phyloP scores from a whole-genome alignment of 257 asterid species.

The Henckelia pumila region DNA sequence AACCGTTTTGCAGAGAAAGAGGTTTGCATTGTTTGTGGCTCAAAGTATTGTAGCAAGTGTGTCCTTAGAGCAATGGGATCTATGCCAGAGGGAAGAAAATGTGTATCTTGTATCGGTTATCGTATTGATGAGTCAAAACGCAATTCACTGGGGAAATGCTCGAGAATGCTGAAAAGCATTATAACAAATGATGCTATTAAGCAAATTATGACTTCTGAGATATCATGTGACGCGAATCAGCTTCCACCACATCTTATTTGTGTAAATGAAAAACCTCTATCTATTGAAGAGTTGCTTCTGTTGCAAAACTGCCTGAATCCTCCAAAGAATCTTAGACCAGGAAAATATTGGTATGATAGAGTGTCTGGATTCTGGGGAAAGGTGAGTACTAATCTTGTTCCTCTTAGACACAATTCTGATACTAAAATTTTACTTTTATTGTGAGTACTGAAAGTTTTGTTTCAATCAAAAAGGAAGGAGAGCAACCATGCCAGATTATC shows the following conservation, averaged over 20 bases:
- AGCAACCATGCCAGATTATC: constrained; percentile 78
- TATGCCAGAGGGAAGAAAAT: constrained; percentile 95
- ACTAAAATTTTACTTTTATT: background rate
- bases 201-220: constrained; percentile 55
- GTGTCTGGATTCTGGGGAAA: constrained; percentile 93
- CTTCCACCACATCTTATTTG: constrained; percentile 55
- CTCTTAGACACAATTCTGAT: background rate
- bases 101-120: constrained; percentile 59
- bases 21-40: constrained; percentile 73
- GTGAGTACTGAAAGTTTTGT: constrained; percentile 15
- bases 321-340: constrained; percentile 85
- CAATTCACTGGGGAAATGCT: constrained; percentile 62
- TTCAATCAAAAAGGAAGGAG: constrained; percentile 64
- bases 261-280: constrained; percentile 59
- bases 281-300: constrained; percentile 49
- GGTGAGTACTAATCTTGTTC: constrained; percentile 40
- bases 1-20: constrained; percentile 62
- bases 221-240: constrained; percentile 62
- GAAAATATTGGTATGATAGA: constrained; percentile 88
- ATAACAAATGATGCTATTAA: constrained; percentile 40
- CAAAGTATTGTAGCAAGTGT: constrained; percentile 73
- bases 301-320: constrained; percentile 71
- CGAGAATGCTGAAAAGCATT: constrained; percentile 60
- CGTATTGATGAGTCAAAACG: constrained; percentile 62
- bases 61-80: constrained; percentile 92